Base-by-base conservation (phyloP, 371 early-diverging fungal genomes). In the Phascolomyces articulosus region DNA sequence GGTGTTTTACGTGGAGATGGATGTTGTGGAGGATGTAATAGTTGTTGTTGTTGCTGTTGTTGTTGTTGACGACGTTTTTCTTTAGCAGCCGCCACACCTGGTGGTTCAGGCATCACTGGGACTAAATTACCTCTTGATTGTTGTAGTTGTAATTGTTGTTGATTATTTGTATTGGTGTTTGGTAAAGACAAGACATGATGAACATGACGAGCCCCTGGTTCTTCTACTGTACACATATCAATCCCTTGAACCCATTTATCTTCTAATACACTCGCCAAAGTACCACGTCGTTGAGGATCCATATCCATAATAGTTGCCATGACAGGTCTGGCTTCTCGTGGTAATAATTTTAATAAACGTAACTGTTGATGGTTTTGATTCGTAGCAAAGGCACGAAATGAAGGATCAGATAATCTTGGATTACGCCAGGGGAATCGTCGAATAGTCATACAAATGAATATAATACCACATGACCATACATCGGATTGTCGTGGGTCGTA, bases 371-470 rank as follows among this genome's bases (percentile, higher is more conserved):
- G 78, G 21, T 74, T 66, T 26, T 73, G 71, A 28, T 78, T 77
- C n/a, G 77, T 72, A 11, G 73, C 75, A 63, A 63, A 83, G n/a
- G 84, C 78, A 23, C 74, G 73, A 62, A 79, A 82, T 0, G 86
- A 81, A 0, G 75, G 85, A 65, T 90, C 90, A 40, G 55, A 61
- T 20, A 75, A 58, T 15, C 81, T 82, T 23, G 90, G 86, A 6
- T 85, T 70, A 11, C 87, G 78, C 91, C 91, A 93, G 9, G 91
- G 91, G 69, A 93, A 93, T 34, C 90, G 84, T 34, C 90, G 85
- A 44, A 90, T 74, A 13, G 85, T 82, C 91, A 93, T 89, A 60
- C 90, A 89, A 58, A 91, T 72, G 70, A 87, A 91, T 56, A 93
- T 86, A 55, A 93, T 89, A 27, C 86, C 92, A 63, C 89, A 74